Evolutionary conservation across 192 early-diverging fungal genomes (phyloP), one percentile per base, ranked within the genome.

Genomic region (Coemansia sp.): DNA sequence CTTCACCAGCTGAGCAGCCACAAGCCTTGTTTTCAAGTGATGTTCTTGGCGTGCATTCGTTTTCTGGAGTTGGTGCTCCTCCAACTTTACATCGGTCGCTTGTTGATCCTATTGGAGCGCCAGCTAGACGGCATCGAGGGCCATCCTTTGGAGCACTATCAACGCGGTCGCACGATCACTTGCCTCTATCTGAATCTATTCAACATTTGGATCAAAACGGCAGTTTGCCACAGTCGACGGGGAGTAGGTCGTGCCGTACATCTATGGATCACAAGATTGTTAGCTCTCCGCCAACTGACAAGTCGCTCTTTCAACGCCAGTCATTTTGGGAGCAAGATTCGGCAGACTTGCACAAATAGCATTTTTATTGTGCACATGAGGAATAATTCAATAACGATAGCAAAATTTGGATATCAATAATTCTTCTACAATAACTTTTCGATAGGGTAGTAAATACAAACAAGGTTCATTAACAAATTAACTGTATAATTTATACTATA

Each of bases 51-150:
- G 18, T 49, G 11, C 70, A 64, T 22, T 52, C 50, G 0, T 52
- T 52, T 19, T 22, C 50, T 22, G 50, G 50, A 3, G 18, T 24
- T 24, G 22, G 20, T 52, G 50, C 50, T 3, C 39, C 66, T 59
- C 35, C 61, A 61, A 14, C 23, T 57, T n/a, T 38, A 48, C 8
- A 51, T 45, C 10, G 59, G 43, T 71, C 77, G 22, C 57, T 64
- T 27, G 65, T 79, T 26, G 77, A 73, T 23, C 77, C 77, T 3
- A 79, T 79, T 19, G 77, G 77, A 5, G 77, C 77, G 4, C 77
- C 77, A 8, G 48, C 50, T 27, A 59, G 68, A 47, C 68, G 71
- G 32, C 51, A 11, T 22, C 55, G 59, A 12, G 71, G 57, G 3
- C 43, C 64, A 12, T 56, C 56, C 13, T 57, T 63, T 9, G 65